These are phyloP conservation scores for Exserohilum rostratum DNA, from an alignment of 2,329 filamentous ascomycete genomes.

Conservation along the genomic window DNA sequence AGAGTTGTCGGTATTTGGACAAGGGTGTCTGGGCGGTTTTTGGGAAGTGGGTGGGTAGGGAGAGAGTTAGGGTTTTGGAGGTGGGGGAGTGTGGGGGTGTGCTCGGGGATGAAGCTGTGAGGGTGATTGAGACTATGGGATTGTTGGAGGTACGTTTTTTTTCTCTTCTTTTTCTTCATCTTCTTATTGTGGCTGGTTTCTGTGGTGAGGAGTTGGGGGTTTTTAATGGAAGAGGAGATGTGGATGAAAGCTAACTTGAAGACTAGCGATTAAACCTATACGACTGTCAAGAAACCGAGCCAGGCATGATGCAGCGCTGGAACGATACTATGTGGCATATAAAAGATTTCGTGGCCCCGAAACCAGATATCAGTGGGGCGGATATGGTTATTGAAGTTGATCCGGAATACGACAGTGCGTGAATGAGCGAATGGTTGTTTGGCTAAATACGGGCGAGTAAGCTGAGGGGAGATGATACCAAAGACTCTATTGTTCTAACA, in stretches of 20 bases:
- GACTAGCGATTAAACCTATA: conserved; percentile 34
- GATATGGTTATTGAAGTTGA: conserved; percentile 41
- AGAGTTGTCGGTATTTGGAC: conserved; percentile 25
- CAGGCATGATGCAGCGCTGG: conserved; percentile 23
- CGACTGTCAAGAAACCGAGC: conserved; percentile 33
- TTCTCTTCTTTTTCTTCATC: background rate
- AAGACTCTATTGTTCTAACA: background rate
- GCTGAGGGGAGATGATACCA: too few species aligned
- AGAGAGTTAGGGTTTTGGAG: conserved; percentile 22
- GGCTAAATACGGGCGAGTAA: too few species aligned
- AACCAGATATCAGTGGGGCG: conserved; percentile 1
- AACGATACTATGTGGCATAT: conserved; percentile 38
- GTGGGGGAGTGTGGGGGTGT: conserved; percentile 30
- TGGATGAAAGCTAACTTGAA: background rate
- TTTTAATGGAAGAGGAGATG: background rate
- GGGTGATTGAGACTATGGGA: conserved; percentile 11
- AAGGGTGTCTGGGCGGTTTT: conserved; percentile 29
- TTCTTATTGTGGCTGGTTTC: background rate
- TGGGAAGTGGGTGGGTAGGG: conserved; percentile 25
- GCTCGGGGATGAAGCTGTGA: conserved; percentile 19
- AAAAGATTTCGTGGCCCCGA: conserved; percentile 29
- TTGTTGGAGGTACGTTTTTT: conserved; percentile 30
- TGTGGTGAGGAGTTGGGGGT: background rate
- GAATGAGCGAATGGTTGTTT: too few species aligned
- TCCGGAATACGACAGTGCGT: conserved; percentile 26